A percentile compares a stretch with the other conserved stretches of the same genome.
phyloP scores from a whole-genome alignment of 2,329 filamentous ascomycete species.

The Nothophaeocryptopus gaeumannii region DNA sequence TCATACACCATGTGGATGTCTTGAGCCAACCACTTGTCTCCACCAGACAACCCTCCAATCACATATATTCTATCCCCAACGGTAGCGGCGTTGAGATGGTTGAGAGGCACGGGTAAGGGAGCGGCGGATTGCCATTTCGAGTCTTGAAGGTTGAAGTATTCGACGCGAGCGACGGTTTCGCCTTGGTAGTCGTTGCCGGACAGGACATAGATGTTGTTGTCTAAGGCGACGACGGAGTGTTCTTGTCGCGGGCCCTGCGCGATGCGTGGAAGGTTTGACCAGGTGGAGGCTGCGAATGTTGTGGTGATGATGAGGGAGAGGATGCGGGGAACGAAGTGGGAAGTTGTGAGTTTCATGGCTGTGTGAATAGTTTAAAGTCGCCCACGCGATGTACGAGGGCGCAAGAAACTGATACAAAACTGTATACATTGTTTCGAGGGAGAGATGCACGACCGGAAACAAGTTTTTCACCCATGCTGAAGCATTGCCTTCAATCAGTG shows the following conservation, averaged over 20 bases:
- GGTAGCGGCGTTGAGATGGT: conserved; percentile 8
- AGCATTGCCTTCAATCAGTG: no score
- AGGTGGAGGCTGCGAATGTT: not conserved
- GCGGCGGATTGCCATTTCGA: conserved; percentile 5
- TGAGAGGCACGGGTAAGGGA: conserved; percentile 2
- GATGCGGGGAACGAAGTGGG: no score
- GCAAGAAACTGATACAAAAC: no score
- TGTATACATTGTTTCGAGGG: no score
- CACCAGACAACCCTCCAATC: conserved; percentile 4
- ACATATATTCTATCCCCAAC: conserved; percentile 6
- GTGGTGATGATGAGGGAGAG: no score
- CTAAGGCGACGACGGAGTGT: conserved; percentile 4
- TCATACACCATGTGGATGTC: conserved; percentile 3
- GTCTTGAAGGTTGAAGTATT: conserved; percentile 5
- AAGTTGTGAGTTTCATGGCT: no score
- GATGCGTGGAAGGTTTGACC: conserved; percentile 5
- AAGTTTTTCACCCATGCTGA: no score
- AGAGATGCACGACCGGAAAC: no score
- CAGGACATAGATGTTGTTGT: conserved; percentile 9
- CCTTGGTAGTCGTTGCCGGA: not conserved
- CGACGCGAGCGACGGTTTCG: conserved; percentile 3
- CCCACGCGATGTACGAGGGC: no score
- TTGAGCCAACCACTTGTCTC: conserved; percentile 5
- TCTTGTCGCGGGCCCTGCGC: conserved; percentile 7
- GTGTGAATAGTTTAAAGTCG: no score